phyloP scores from a whole-genome alignment of 306 rosid genomes.

The Sicyos edulis region DNA sequence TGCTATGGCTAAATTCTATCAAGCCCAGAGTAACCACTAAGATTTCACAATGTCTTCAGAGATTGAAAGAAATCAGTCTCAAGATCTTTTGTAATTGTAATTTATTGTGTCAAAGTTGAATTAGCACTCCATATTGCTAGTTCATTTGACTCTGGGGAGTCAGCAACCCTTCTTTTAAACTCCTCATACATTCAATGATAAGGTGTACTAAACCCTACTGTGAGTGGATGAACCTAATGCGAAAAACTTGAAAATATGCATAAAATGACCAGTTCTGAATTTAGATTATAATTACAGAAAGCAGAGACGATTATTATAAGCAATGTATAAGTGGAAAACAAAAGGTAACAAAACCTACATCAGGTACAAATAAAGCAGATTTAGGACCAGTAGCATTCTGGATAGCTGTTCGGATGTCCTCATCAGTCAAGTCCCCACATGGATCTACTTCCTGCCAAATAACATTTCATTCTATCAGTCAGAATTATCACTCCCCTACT shows the following conservation, averaged over 20 bases:
- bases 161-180: background rate
- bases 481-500: slow-evolving; percentile 15
- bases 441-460: slow-evolving; percentile 93
- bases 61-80: background rate
- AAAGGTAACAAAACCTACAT: slow-evolving; percentile 48
- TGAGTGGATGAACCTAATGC: background rate
- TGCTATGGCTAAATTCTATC: background rate
- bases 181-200: background rate
- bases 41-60: slow-evolving; percentile 3
- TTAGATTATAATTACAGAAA: background rate
- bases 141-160: background rate
- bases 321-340: slow-evolving; percentile 2
- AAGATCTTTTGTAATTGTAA: background rate
- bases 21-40: background rate
- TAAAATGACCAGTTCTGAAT: background rate
- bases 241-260: slow-evolving; percentile 8
- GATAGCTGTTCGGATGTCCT: slow-evolving; percentile 93
- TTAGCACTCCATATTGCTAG: slow-evolving; percentile 1
- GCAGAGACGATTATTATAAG: background rate
- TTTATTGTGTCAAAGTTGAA: background rate
- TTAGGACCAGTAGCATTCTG: slow-evolving; percentile 97
- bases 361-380: slow-evolving; percentile 93
- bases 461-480: slow-evolving; percentile 24
- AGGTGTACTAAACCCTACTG: background rate
- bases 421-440: slow-evolving; percentile 97